A percentile compares a stretch with the other conserved stretches of the same genome.
phyloP scores from a whole-genome alignment of 352 stramenopile species.

The Phytopythium vexans region DNA sequence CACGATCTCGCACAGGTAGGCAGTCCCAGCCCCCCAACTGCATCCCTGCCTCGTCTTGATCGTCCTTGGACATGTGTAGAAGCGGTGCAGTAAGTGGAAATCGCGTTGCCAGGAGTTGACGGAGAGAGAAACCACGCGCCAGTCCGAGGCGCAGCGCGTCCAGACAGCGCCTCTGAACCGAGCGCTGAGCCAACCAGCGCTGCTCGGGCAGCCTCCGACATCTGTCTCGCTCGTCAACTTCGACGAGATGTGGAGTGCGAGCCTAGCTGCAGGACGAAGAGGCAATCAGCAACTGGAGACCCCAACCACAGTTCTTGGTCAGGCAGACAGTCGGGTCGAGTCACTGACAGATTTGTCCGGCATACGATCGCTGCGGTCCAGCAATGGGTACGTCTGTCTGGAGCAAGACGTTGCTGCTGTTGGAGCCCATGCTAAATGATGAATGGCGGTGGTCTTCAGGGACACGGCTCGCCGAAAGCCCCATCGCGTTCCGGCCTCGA shows the following conservation, averaged over 20 bases:
- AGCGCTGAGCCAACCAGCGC: slow-evolving; percentile 33
- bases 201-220: slow-evolving; percentile 11
- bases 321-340: background rate
- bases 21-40: background rate
- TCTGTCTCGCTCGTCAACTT: slow-evolving; percentile 26
- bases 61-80: slow-evolving; percentile 19
- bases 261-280: slow-evolving; percentile 11
- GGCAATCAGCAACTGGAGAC: background rate
- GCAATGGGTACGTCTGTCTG: too few species aligned
- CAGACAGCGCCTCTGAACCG: slow-evolving; percentile 34
- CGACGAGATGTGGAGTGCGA: slow-evolving; percentile 69
- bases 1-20: slow-evolving; percentile 50
- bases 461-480: slow-evolving; percentile 23
- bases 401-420: too few species aligned
- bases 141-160: slow-evolving; percentile 36
- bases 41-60: background rate
- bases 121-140: slow-evolving; percentile 33
- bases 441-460: background rate
- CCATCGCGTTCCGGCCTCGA: slow-evolving; percentile 25
- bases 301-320: too few species aligned
- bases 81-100: slow-evolving; percentile 75
- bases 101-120: slow-evolving; percentile 45
- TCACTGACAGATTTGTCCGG: too few species aligned
- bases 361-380: too few species aligned
- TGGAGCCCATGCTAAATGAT: too few species aligned